Conservation (phyloP, 768 basidiomycete species). For the Scleroderma bovista region DNA sequence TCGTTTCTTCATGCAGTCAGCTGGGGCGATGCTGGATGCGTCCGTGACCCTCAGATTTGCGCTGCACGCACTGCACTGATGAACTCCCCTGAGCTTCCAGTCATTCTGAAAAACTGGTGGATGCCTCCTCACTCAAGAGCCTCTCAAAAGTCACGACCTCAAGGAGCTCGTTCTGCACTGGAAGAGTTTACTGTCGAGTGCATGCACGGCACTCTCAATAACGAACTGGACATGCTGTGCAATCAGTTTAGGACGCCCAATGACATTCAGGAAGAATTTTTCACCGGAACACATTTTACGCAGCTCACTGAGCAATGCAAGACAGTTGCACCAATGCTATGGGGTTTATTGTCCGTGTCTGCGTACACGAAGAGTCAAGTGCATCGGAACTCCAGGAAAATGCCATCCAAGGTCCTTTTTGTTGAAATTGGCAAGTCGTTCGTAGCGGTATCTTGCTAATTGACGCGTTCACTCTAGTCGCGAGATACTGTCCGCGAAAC, state of each 20-base stretch:
- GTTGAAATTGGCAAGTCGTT: too few relatives aligned
- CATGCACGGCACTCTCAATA: conserved; percentile 5
- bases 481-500: too few relatives aligned
- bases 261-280: conserved; percentile 13
- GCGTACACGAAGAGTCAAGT: conserved; percentile 9
- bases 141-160: conserved; percentile 11
- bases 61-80: conserved; percentile 12
- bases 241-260: conserved; percentile 3
- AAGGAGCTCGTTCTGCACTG: conserved; percentile 15
- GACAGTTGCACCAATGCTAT: conserved; percentile 8
- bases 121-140: conserved; percentile 16
- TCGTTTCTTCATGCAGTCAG: not conserved
- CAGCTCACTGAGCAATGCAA: conserved; percentile 5
- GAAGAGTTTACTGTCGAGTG: conserved; percentile 17
- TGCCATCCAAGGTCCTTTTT: conserved; percentile 22
- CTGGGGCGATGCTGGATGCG: conserved; percentile 16
- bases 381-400: conserved; percentile 11
- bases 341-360: conserved; percentile 7
- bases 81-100: conserved; percentile 14
- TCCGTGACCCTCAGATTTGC: conserved; percentile 4
- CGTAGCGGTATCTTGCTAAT: too few relatives aligned
- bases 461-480: too few relatives aligned
- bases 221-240: conserved; percentile 11
- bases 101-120: conserved; percentile 22
- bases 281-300: conserved; percentile 11